Conservation (phyloP, 2,329 filamentous ascomycete genomes). For the Monosporascus cannonballus region DNA sequence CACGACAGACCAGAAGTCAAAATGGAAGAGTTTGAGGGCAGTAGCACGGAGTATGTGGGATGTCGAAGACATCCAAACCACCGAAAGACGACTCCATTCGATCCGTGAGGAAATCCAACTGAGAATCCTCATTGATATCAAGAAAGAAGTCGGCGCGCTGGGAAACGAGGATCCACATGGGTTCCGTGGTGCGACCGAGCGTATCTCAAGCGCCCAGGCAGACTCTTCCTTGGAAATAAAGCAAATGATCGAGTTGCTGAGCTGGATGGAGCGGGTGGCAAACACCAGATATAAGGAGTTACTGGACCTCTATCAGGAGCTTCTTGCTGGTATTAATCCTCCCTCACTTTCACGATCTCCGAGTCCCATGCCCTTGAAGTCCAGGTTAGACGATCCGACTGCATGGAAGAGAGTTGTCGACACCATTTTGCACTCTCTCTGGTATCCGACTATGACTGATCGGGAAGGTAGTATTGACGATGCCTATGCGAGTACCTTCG, state of each 20-base stretch:
- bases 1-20: slow-evolving; percentile 7
- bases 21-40: slow-evolving; percentile 11
- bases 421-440: slow-evolving; percentile 11
- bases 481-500: slow-evolving; percentile 10
- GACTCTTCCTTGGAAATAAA: slow-evolving; percentile 7
- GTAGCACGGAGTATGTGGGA: slow-evolving; percentile 10
- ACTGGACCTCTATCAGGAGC: slow-evolving; percentile 1
- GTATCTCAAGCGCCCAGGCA: slow-evolving; percentile 3
- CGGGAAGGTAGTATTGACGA: slow-evolving; percentile 13
- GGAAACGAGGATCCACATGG: slow-evolving; percentile 4
- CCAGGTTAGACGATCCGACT: background rate
- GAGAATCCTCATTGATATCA: slow-evolving; percentile 10
- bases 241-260: slow-evolving; percentile 9
- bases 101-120: slow-evolving; percentile 14
- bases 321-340: slow-evolving; percentile 3
- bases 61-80: slow-evolving; percentile 11
- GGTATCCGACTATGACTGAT: slow-evolving; percentile 10
- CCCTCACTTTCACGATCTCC: background rate
- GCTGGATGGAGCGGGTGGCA: slow-evolving; percentile 1
- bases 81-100: slow-evolving; percentile 9
- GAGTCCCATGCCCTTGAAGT: background rate
- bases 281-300: slow-evolving; percentile 6
- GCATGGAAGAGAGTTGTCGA: slow-evolving; percentile 1
- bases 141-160: slow-evolving; percentile 2
- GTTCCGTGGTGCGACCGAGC: slow-evolving; percentile 7